Percentiles rank a stretch among this genome's conserved stretches.
These are phyloP conservation scores for Lachancea kluyveri DNA, from an alignment of 805 yeast species.

Conservation along the genomic window DNA sequence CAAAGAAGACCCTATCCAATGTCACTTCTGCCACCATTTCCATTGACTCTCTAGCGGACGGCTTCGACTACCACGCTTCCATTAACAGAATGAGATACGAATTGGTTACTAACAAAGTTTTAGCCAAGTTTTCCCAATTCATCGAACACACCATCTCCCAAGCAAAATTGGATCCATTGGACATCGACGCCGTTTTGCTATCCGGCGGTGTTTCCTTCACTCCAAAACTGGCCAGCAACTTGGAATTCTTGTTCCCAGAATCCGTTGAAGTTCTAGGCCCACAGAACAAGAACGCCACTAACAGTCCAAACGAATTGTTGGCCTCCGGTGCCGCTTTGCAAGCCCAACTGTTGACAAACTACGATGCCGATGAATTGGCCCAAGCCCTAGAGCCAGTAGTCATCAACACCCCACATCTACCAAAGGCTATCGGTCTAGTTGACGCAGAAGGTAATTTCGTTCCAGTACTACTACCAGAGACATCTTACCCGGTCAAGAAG, in stretches of 20 bases:
- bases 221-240: constrained; percentile 79
- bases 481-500: constrained; percentile 87
- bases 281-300: constrained; percentile 64
- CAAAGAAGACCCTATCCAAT: constrained; percentile 88
- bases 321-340: constrained; percentile 96
- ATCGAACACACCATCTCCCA: constrained; percentile 68
- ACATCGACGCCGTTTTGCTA: constrained; percentile 83
- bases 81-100: constrained; percentile 94
- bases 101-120: constrained; percentile 72
- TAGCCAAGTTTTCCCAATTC: constrained; percentile 69
- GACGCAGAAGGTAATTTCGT: constrained; percentile 66
- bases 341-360: constrained; percentile 78
- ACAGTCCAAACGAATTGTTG: constrained; percentile 82
- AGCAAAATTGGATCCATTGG: constrained; percentile 80
- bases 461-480: constrained; percentile 70
- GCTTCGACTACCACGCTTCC: constrained; percentile 86
- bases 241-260: constrained; percentile 76
- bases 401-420: constrained; percentile 80
- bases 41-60: constrained; percentile 90
- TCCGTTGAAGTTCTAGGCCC: constrained; percentile 65
- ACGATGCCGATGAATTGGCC: constrained; percentile 73
- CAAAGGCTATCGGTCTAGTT: constrained; percentile 79
- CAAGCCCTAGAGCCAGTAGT: constrained; percentile 78
- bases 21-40: constrained; percentile 86
- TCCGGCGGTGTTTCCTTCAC: constrained; percentile 92